A percentile compares a stretch with the other conserved stretches of the same genome.
These are phyloP conservation scores for Kurtzmaniella cleridarum DNA, from an alignment of 805 yeast species.

Conservation along the genomic window DNA sequence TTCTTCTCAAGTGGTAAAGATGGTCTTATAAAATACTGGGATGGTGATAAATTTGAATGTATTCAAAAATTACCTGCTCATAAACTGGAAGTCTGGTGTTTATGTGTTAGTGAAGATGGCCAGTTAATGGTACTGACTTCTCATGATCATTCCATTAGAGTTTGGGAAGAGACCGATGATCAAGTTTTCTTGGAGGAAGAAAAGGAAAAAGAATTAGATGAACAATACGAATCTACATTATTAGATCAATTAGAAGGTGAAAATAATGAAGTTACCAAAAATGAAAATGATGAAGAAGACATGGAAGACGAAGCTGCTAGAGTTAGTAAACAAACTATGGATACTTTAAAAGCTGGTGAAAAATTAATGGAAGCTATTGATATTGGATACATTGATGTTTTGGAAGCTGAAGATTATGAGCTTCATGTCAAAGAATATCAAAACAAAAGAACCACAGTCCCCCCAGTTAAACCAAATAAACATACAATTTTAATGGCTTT, in stretches of 20 bases:
- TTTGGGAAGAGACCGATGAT: conserved; percentile 94
- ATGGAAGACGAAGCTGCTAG: conserved; percentile 51
- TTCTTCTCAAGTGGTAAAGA: conserved; percentile 91
- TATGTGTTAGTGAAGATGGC: conserved; percentile 73
- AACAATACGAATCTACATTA: conserved; percentile 77
- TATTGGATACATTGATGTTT: conserved; percentile 67
- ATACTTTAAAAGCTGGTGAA: conserved; percentile 92
- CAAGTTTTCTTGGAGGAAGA: conserved; percentile 97
- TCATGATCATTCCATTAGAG: conserved; percentile 87
- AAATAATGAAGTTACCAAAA: conserved; percentile 24
- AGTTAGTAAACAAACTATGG: conserved; percentile 80
- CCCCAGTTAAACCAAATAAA: conserved; percentile 56
- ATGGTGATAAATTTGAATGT: conserved; percentile 94
- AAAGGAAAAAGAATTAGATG: conserved; percentile 92
- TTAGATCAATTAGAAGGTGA: conserved; percentile 66
- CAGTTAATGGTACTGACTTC: conserved; percentile 72
- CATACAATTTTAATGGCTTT: conserved; percentile 74
- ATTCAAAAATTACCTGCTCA: conserved; percentile 80
- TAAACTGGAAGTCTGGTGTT: conserved; percentile 90
- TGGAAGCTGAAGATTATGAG: conserved; percentile 47
- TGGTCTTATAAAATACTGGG: conserved; percentile 91
- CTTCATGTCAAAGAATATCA: conserved; percentile 31
- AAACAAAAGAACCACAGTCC: conserved; percentile 38
- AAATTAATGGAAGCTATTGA: conserved; percentile 88
- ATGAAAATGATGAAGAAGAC: conserved; percentile 33